Evolutionary conservation across 192 early-diverging fungal species (phyloP), one percentile per base, ranked within the genome.

Genomic region (Gonapodya prolifera): DNA sequence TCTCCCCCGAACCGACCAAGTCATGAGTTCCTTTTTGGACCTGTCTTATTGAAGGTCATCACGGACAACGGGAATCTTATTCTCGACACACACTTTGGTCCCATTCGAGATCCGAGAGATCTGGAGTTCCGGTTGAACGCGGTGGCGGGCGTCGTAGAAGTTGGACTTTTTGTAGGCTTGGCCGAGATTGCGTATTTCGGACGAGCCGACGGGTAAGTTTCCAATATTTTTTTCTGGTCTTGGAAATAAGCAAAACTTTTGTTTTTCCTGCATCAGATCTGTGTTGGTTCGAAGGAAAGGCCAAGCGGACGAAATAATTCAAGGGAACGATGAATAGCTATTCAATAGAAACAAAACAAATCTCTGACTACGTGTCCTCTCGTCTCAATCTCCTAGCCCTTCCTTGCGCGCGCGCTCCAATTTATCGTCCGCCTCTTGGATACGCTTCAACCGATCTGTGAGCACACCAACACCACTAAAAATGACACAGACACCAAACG

Each of bases 1-100:
- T n/a, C n/a, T n/a, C n/a, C n/a, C n/a, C n/a, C n/a, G n/a, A n/a
- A n/a, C 23, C 45, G 45, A 61, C 45, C 8, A 61, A 8, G 8
- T 16, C 45, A 23, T 23, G 23, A 61, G 8, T 23, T 61, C 45
- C 45, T 61, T 61, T 61, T 61, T 61, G n/a, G n/a, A n/a, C n/a
- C n/a, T n/a, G n/a, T n/a, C n/a, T n/a, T n/a, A n/a, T n/a, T n/a
- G 45, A 8, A 61, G 45, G 45, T 61, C 32, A 92, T 96, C 0
- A 96, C 94, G 13, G 96, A 98, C 80, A 95, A 95, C 78, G 94
- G 95, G 8, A 96, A 95, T 84, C 92, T 96, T 84, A 84, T 96
- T 32, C 85, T 98, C 35, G 95, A 98, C 84, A 93, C 90, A 1
- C 82, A 90, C 34, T 92, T 98, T 82, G 92, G 92, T 32, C 81